Base-by-base conservation (phyloP, 192 early-diverging fungal species). In the Backusella circina region DNA sequence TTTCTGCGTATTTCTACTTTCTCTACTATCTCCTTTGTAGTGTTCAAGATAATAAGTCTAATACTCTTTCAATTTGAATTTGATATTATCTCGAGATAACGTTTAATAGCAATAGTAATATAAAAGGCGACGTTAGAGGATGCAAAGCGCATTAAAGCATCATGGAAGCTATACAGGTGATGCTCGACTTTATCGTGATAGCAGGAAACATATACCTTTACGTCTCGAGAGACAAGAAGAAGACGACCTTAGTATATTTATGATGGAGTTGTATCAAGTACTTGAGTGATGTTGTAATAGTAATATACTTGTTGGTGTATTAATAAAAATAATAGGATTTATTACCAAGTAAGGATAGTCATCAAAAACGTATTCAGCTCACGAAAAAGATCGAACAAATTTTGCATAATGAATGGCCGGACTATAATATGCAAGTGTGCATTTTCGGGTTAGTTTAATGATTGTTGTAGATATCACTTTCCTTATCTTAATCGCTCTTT, bases 311-410 rank as follows among this genome's bases (percentile, higher is more conserved):
- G 16, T 47, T 5, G 44, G 5, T 21, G 44, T 47, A 47, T 47
- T 47, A 47, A 47, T 47, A 18, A n/a, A 18, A n/a, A 9, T 28
- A 1, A 28, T 75, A 85, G 83, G 75, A 71, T 65, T 78, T 92
- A 73, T 85, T 91, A 26, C 91, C 92, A 8, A 88, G 91, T 10
- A 85, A 86, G 2, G 90, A 92, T 64, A 92, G 91, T 75, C 84
- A 90, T 57, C 81, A 89, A 35, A 75, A 84, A 26, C 86, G 94
- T 71, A 82, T 80, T 32, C 67, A 83, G 41, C 90, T 96, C 79
- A 87, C 95, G n/a, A 81, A 87, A 12, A 98, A 98, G 81, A 88
- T 98, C 71, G 90, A 96, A 37, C 73, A 79, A 3, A 91, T 98
- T 12, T 75, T 98, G 76, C 84, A 90, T 26, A 71, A 51, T 9